Base-by-base conservation (phyloP, 371 early-diverging fungal species). In the Phascolomyces articulosus region DNA sequence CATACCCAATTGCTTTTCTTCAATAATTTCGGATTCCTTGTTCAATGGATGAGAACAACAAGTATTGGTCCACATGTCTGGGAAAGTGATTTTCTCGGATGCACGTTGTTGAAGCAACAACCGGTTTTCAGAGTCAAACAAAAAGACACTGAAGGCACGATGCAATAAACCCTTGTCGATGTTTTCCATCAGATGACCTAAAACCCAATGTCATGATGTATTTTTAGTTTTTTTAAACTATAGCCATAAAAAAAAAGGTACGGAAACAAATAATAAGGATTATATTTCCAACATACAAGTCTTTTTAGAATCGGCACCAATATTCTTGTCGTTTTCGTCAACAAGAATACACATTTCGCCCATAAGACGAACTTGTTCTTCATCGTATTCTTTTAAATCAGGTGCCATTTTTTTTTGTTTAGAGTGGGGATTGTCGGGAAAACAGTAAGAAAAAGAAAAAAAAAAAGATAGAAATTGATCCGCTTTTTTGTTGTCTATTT, bases 21-120 rank as follows among this genome's bases (percentile, higher is more conserved):
- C 95, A 27, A 90, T 88, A 44, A 95, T 70, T 79, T 97, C 98
- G 16, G 84, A 85, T n/a, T 86, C 74, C 13, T 79, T 84, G 73
- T 90, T 88, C 62, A 97, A 86, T 18, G 98, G 98, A 72, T 98
- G 98, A 44, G 95, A 95, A 82, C 98, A 98, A 83, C 98, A 97
- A 10, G 98, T 97, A 82, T 98, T 98, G 60, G 98, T 98, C 84
- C 87, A 97, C 86, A 89, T 89, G 53, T 91, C 91, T 15, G 98
- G 98, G 75, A 98, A 98, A 4, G 98, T 98, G 78, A 98, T 97
- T 81, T 98, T 98, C 71, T 96, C 98, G 16, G 79, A 75, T 3
- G 98, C 93, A 27, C 98, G 92, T 75, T 94, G 96, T 75, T 98
- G 98, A 60, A 97, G 86, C 47, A 98, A 85, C 15, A 98, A 87